Base-by-base conservation (phyloP, 331 rosid genomes). In the Erythrophleum ivorense region DNA sequence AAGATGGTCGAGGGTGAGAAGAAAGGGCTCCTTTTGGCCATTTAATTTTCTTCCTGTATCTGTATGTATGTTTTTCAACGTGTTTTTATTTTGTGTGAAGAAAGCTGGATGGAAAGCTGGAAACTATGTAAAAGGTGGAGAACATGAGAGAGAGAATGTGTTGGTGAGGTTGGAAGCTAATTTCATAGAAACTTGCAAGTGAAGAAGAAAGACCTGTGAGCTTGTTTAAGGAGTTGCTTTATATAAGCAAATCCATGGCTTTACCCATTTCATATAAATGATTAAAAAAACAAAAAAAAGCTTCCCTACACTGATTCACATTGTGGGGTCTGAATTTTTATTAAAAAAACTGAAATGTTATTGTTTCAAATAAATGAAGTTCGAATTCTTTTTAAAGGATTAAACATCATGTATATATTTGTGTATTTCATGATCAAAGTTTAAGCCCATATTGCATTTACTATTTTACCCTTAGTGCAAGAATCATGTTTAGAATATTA, bases 181-280 rank as follows among this genome's bases (percentile, higher is more conserved):
- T 69, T 71, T 33, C 76, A 49, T 71, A 43, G 41, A 46, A 33
- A 34, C 18, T 64, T 34, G n/a, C 5, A 6, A 45, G 43, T 10
- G 57, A 7, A 78, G 58, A 8, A 40, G 33, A 34, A 46, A 41
- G 81, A 36, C 45, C 81, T 29, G 0, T 53, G 36, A 62, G 67
- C 19, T 53, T 83, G 75, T 40, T 8, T 6, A 62, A 54, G 64
- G 71, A 63, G 54, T 40, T 62, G 60, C 70, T 64, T 78, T 73
- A 78, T 71, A 73, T 83, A 83, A 34, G 14, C 13, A 41, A 31
- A 14, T 77, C 68, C 75, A 29, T 59, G 4, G 16, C 74, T 21
- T 24, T 43, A 9, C 58, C 81, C 52, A 52, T 70, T 71, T 52
- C 81, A 85, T 60, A 8, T 7, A 65, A 36, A 16, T 36, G 24